These are phyloP conservation scores for Breviolum minutum DNA, from an alignment of 73 alveolate genomes.

Conservation along the genomic window DNA sequence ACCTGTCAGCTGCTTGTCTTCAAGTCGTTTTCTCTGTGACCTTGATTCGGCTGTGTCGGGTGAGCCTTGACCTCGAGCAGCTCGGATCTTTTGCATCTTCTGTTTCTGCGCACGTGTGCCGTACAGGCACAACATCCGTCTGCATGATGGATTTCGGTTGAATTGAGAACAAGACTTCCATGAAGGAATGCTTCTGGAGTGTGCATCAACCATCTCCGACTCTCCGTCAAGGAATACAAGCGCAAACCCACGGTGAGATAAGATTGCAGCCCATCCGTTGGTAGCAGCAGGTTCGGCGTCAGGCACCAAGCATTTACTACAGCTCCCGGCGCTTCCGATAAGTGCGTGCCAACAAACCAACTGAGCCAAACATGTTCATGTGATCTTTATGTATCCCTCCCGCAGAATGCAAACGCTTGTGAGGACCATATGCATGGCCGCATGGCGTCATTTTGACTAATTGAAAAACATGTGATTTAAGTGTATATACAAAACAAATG, in stretches of 20 bases:
- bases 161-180: too few species aligned
- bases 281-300: neutral
- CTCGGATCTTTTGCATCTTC: conserved; percentile 22
- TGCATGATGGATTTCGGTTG: neutral
- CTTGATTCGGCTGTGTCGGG: neutral
- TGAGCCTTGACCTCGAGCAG: conserved; percentile 16
- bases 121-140: conserved; percentile 47
- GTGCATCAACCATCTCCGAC: too few species aligned
- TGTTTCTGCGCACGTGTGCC: conserved; percentile 57
- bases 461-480: too few species aligned
- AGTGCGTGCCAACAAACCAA: neutral
- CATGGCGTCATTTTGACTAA: too few species aligned
- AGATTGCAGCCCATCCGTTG: neutral
- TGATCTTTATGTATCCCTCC: too few species aligned
- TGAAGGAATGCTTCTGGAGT: too few species aligned
- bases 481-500: too few species aligned
- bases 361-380: neutral
- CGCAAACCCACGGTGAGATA: neutral
- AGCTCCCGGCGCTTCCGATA: neutral
- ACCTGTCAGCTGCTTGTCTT: neutral
- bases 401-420: too few species aligned
- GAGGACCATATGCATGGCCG: too few species aligned
- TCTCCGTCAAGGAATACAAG: too few species aligned
- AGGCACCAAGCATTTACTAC: neutral
- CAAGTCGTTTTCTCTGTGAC: neutral